phyloP scores from a whole-genome alignment of 1,284 basidiomycete genomes.

The Acaromyces ingoldii region DNA sequence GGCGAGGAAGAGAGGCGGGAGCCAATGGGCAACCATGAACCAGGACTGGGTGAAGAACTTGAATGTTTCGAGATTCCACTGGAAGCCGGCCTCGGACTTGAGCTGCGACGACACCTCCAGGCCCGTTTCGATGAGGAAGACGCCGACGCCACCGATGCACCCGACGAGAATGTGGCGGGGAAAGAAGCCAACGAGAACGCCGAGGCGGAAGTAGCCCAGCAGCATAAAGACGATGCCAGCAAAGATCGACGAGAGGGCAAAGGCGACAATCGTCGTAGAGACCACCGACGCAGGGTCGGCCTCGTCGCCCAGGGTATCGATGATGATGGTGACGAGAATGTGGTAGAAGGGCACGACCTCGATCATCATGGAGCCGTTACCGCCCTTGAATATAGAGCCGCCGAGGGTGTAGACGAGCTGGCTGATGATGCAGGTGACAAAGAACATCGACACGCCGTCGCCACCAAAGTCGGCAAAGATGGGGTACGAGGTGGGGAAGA shows the following conservation, averaged over 20 bases:
- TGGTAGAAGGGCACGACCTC: conserved; percentile 74
- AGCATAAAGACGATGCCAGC: conserved; percentile 60
- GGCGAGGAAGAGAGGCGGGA: conserved; percentile 71
- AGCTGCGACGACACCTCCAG: conserved; percentile 77
- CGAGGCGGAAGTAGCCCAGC: conserved; percentile 70
- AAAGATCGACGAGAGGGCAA: conserved; percentile 80
- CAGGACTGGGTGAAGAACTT: conserved; percentile 52
- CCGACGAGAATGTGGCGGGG: conserved; percentile 77
- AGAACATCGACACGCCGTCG: conserved; percentile 77
- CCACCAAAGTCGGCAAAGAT: conserved; percentile 77
- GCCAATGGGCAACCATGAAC: conserved; percentile 68
- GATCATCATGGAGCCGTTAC: conserved; percentile 55
- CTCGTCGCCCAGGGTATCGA: conserved; percentile 66
- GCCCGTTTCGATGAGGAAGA: conserved; percentile 63
- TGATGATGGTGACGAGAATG: conserved; percentile 75
- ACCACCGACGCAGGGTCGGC: conserved; percentile 66
- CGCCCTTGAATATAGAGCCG: conserved; percentile 71
- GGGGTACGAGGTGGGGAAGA: conserved; percentile 70
- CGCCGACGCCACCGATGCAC: conserved; percentile 92
- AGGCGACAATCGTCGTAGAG: conserved; percentile 85
- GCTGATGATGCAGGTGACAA: conserved; percentile 61
- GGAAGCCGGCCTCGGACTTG: conserved; percentile 69
- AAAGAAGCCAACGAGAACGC: conserved; percentile 87
- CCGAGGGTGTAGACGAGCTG: conserved; percentile 80
- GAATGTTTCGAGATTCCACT: conserved; percentile 64